Base-by-base conservation (phyloP, 208 protist species). In the Leishmania tarentolae region DNA sequence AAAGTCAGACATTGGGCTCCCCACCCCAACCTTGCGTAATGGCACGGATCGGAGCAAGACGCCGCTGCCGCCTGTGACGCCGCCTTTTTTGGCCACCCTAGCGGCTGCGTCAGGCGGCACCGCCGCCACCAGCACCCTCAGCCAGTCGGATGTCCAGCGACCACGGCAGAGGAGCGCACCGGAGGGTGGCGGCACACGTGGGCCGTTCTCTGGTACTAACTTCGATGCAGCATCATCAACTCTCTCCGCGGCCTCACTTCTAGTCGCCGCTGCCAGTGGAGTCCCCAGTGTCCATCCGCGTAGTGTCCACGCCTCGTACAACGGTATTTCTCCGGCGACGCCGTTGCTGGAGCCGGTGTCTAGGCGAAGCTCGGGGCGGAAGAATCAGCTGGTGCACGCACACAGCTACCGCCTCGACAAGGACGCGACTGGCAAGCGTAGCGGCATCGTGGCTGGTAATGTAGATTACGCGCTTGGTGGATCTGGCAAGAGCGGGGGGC, bases 371-470 rank as follows among this genome's bases (percentile, higher is more conserved):
- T 24, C 40, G 21, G 69, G 17, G 4, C 59, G 56, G 57, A 52
- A n/a, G 42, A 19, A 59, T 19, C 40, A 15, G 59, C 42, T 35
- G 2, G 8, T 78, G 44, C 76, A 77, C 53, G 59, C 57, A 28
- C 35, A 77, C 76, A 76, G 76, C 76, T 84, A 53, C 76, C 69
- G 68, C 69, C 6, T 40, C 24, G 81, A 53, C 47, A 65, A 77
- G 37, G 57, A 61, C 1, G 21, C 1, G 37, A 42, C 35, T 9
- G 21, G 40, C 24, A 17, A 6, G 11, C 44, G 17, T 70, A 11
- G 56, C 44, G 4, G 81, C 42, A 37, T 9, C 40, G 35, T 42
- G 15, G 9, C 56, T 35, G 35, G 68, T 17, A 42, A 19, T 61
- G 72, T 31, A 24, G 50, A 63, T 40, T 24, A 42, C 24, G 21